Evolutionary conservation across 2,329 filamentous ascomycete genomes (phyloP).

Genomic region (Aspergillus sclerotialis): DNA sequence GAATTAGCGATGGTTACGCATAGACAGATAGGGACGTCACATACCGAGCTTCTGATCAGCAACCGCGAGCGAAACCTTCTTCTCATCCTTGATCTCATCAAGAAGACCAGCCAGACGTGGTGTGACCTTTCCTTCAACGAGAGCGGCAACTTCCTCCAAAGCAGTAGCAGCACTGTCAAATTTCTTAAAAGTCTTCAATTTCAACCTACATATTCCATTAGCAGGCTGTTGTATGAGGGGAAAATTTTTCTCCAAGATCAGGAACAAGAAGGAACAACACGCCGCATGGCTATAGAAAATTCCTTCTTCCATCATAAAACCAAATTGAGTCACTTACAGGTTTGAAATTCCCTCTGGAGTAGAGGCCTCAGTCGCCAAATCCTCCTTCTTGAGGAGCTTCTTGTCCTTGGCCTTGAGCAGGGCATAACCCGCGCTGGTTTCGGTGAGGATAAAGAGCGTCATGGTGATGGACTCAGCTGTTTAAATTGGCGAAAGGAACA

Average conservation of each 20-base stretch:
- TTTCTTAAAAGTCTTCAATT: slow-evolving; percentile 95
- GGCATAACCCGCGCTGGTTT: slow-evolving; percentile 95
- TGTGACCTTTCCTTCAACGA: slow-evolving; percentile 93
- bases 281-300: not conserved
- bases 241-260: slow-evolving; percentile 18
- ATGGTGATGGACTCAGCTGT: slow-evolving; percentile 47
- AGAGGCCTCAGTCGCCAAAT: slow-evolving; percentile 65
- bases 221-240: slow-evolving; percentile 11
- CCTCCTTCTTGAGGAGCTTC: slow-evolving; percentile 87
- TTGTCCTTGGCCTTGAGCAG: slow-evolving; percentile 98
- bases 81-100: slow-evolving; percentile 89
- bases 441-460: slow-evolving; percentile 87
- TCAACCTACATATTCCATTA: slow-evolving; percentile 54
- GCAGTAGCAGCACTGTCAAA: slow-evolving; percentile 90
- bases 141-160: slow-evolving; percentile 78
- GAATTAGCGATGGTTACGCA: slow-evolving; percentile 1
- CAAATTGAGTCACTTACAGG: slow-evolving; percentile 54
- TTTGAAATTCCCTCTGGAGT: slow-evolving; percentile 79
- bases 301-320: slow-evolving; percentile 3
- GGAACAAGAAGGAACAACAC: slow-evolving; percentile 1
- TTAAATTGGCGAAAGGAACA: slow-evolving; percentile 11
- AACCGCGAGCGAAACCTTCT: slow-evolving; percentile 90
- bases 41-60: slow-evolving; percentile 80
- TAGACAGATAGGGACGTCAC: slow-evolving; percentile 7
- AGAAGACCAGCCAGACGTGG: slow-evolving; percentile 76